Evolutionary conservation across 2,329 filamentous ascomycete species (phyloP), one percentile per base, ranked within the genome.

Genomic region (Malbranchea cinnamomea): DNA sequence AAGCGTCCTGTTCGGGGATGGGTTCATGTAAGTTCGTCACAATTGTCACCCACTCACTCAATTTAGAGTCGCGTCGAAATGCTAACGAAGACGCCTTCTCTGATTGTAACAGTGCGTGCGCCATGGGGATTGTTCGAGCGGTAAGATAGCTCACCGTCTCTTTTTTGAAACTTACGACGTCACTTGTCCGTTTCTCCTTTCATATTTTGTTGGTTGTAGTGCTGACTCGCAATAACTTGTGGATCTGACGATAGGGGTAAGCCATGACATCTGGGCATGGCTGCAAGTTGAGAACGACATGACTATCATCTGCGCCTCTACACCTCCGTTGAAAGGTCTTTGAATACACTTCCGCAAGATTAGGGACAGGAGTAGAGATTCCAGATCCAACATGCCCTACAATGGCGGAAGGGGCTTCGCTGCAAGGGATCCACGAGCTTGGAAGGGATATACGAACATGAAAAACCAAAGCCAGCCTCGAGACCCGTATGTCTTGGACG

Each of bases 101-200:
- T 16, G n/a, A 26, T 10, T 12, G 3, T 15, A 11, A 5, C 11
- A 35, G 33, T 14, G 33, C 28, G 10, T 35, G 33, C 33, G 31
- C 31, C 28, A 28, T 24, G 7, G 28, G 33, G 5, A 24, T 31
- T 4, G 14, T 35, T 4, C 33, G 33, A 22, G 25, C 28, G 7
- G 26, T 30, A 19, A 26, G 28, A 14, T 31, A 31, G n/a, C n/a
- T 14, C 23, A 31, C 14, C 11, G 22, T 4, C 17, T 31, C 15
- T 35, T 35, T 18, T 35, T 23, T 19, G 9, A 26, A 10, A 31
- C 33, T 4, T 35, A 35, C 9, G 33, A 35, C 19, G 28, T 35
- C 4, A 31, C 33, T n/a, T 35, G 33, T 35, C 31, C 14, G 32
- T 4, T 9, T 14, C 15, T 9, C 20, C 2, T n/a, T n/a, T 8